Evolutionary conservation across 345 rosid genomes (phyloP), one percentile per base, ranked within the genome.

Genomic region (Salix arbutifolia): DNA sequence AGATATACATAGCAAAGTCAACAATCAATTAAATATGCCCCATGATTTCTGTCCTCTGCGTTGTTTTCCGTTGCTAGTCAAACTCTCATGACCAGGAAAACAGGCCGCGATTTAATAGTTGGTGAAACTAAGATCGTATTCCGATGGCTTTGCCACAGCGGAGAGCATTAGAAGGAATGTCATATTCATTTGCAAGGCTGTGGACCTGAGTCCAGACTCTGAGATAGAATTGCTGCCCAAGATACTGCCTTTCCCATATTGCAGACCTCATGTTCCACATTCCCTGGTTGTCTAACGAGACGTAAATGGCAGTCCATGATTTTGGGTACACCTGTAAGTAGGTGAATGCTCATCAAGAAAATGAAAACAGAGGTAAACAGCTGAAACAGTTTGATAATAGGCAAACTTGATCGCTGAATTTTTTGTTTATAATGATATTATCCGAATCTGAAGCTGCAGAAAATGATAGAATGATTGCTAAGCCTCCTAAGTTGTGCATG

Each of bases 241-340:
- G 89, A 79, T 90, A 91, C 56, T 90, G 99, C 80, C 93, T 89
- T 68, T 91, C 97, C 98, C 99, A 91, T 74, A 81, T 74, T 18
- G 97, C 91, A 2, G 99, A 95, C 85, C 97, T 87, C 88, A 93
- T n/a, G 78, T 95, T 95, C 99, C 99, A 93, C 99, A 93, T 93
- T 0, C 99, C 99, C 81, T 90, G 92, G 86, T 93, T 95, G 89
- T 93, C 99, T 77, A 93, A 73, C 1, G 99, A 91, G 33, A 91
- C 91, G 72, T 87, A 82, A 65, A 95, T 89, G 2, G 90, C 65
- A 1, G 98, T 91, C 99, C 99, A 95, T 16, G 96, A 87, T 50
- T 89, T 83, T 37, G 96, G 99, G 68, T 91, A 96, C 5, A 90
- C 98, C 99, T 95, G 87, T 82, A 72, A 65, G 23, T 33, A 58